Conservation (phyloP, 169 alveolate species). For the Cryptosporidium baileyi region DNA sequence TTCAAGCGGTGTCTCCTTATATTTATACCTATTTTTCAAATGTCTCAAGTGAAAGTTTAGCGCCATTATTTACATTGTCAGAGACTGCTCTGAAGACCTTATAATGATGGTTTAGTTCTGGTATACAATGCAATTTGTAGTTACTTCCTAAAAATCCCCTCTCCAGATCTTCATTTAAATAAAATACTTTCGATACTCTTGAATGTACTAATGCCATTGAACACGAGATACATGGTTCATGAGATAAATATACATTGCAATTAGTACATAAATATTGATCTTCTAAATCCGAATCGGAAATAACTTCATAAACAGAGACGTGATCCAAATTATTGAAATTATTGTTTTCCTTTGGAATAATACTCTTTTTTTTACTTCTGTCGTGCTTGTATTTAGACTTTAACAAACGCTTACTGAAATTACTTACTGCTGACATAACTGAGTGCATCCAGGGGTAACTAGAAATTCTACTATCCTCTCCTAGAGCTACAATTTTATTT, state of each 20-base stretch:
- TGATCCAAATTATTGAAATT: background rate
- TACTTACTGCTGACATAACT: slow-evolving; percentile 74
- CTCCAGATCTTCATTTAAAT: slow-evolving; percentile 74
- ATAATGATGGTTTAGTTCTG: slow-evolving; percentile 80
- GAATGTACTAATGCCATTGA: slow-evolving; percentile 96
- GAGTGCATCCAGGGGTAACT: slow-evolving; percentile 80
- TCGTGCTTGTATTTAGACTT: slow-evolving; percentile 28
- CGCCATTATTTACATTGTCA: background rate
- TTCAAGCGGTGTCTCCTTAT: background rate
- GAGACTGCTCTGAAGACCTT: slow-evolving; percentile 74
- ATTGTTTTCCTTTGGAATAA: background rate
- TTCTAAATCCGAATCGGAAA: slow-evolving; percentile 4
- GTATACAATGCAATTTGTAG: slow-evolving; percentile 78
- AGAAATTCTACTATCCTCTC: slow-evolving; percentile 77
- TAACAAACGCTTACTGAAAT: slow-evolving; percentile 73
- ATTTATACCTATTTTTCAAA: background rate
- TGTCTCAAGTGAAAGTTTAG: too few species aligned
- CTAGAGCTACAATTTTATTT: slow-evolving; percentile 77
- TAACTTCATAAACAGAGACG: background rate
- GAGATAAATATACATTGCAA: slow-evolving; percentile 81
- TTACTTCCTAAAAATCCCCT: slow-evolving; percentile 80
- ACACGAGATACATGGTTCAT: slow-evolving; percentile 96
- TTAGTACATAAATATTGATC: slow-evolving; percentile 83
- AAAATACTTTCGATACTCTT: slow-evolving; percentile 86
- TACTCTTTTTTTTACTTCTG: background rate